phyloP scores from a whole-genome alignment of 73 alveolate species.

The Paramecium pentaurelia region DNA sequence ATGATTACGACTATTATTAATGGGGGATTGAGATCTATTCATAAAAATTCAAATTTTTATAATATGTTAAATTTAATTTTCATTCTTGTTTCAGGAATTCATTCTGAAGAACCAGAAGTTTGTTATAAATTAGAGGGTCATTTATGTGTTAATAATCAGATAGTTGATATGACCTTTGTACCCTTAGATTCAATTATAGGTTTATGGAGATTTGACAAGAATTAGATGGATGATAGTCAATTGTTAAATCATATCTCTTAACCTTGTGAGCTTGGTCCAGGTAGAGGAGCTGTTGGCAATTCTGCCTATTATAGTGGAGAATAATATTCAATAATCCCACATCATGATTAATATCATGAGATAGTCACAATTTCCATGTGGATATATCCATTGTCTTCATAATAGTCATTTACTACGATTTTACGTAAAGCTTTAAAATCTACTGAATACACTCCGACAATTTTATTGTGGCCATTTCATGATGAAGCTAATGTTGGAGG shows the following conservation, averaged over 20 bases:
- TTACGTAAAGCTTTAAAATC: constrained; percentile 12
- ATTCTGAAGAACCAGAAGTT: neutral
- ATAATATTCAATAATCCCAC: neutral
- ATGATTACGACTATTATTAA: neutral
- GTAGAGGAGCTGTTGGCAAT: constrained; percentile 43
- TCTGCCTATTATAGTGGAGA: constrained; percentile 45
- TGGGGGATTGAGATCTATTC: constrained; percentile 37
- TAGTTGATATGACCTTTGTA: neutral
- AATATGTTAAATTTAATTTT: neutral
- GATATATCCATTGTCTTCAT: constrained; percentile 5
- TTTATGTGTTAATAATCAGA: neutral
- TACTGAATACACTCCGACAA: constrained; percentile 7
- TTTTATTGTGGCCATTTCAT: constrained; percentile 27
- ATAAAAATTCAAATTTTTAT: neutral
- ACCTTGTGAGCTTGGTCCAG: constrained; percentile 21
- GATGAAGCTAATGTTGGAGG: constrained; percentile 50
- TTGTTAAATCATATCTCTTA: neutral
- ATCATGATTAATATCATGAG: neutral
- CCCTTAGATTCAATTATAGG: constrained; percentile 18
- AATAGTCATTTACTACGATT: neutral
- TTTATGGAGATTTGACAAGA: constrained; percentile 36
- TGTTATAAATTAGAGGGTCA: constrained; percentile 32
- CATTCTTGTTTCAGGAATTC: neutral
- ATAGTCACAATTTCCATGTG: constrained; percentile 2
- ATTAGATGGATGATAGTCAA: neutral